A percentile compares a stretch with the other conserved stretches of the same genome.
phyloP scores from a whole-genome alignment of 805 yeast genomes.

The Metschnikowia colocasiae region DNA sequence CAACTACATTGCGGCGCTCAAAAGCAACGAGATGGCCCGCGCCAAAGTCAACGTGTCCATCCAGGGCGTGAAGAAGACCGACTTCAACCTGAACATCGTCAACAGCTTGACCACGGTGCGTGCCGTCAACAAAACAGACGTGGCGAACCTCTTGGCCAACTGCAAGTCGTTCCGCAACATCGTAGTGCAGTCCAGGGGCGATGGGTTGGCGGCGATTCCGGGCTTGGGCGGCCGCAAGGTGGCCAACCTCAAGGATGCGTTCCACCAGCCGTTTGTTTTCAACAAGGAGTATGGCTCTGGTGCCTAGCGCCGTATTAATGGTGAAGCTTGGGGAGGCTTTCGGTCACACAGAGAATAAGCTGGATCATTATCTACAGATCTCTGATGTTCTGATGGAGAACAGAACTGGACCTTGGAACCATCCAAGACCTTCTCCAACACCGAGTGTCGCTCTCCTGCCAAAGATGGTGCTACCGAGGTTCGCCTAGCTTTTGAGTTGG shows the following conservation, averaged over 20 bases:
- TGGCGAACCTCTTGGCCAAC: constrained; percentile 47
- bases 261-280: constrained; percentile 50
- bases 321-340: background rate
- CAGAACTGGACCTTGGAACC: too few relatives aligned
- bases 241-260: constrained; percentile 34
- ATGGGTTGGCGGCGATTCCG: constrained; percentile 31
- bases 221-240: constrained; percentile 51
- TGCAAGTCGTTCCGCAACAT: constrained; percentile 43
- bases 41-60: constrained; percentile 32
- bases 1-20: constrained; percentile 38
- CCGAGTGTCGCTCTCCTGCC: too few relatives aligned
- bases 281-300: constrained; percentile 35
- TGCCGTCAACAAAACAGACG: constrained; percentile 53
- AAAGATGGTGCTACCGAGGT: too few relatives aligned
- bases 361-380: too few relatives aligned
- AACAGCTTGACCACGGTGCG: constrained; percentile 45
- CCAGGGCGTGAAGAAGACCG: constrained; percentile 42
- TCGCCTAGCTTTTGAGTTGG: too few relatives aligned
- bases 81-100: constrained; percentile 43
- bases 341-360: too few relatives aligned
- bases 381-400: too few relatives aligned
- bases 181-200: constrained; percentile 29
- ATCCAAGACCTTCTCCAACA: too few relatives aligned
- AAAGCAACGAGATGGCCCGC: constrained; percentile 36
- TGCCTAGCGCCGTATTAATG: too few relatives aligned